Conservation (phyloP, 2,329 filamentous ascomycete species). For the Cadophora sp. region DNA sequence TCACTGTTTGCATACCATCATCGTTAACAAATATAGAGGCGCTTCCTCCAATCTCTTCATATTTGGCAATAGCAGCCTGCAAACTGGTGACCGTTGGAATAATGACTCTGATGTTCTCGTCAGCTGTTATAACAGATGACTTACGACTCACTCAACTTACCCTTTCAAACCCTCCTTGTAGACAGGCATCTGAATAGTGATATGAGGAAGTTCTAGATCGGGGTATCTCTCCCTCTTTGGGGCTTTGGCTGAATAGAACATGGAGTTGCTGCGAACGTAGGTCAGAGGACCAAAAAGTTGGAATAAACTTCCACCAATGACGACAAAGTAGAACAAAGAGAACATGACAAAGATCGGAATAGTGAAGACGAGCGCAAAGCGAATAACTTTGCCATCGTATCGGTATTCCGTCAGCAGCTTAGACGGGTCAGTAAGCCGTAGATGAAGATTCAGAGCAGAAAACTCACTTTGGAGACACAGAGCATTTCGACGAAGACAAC, state of each 20-base stretch:
- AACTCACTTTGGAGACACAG: constrained; percentile 27
- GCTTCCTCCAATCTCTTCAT: constrained; percentile 65
- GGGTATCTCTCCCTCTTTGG: constrained; percentile 39
- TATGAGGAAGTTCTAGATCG: constrained; percentile 45
- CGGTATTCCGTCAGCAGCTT: constrained; percentile 32
- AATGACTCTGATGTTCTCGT: constrained; percentile 50
- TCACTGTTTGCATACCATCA: constrained; percentile 66
- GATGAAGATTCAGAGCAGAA: too few relatives aligned
- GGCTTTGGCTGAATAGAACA: constrained; percentile 45
- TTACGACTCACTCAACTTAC: constrained; percentile 5
- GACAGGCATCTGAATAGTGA: constrained; percentile 56
- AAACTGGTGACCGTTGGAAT: constrained; percentile 63
- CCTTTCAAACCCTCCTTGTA: constrained; percentile 43
- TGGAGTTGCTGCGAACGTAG: constrained; percentile 31
- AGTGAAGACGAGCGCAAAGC: constrained; percentile 28
- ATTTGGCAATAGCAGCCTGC: constrained; percentile 62
- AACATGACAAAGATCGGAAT: constrained; percentile 32
- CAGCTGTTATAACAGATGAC: constrained; percentile 42
- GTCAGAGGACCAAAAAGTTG: constrained; percentile 34
- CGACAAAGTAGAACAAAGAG: constrained; percentile 42
- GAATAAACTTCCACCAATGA: constrained; percentile 31
- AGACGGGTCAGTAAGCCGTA: neutral
- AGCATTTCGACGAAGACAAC: constrained; percentile 33
- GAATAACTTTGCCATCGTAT: constrained; percentile 29
- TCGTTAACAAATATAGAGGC: constrained; percentile 74